These are phyloP conservation scores for Cordyceps fumosorosea DNA, from an alignment of 2,329 filamentous ascomycete genomes.

Conservation along the genomic window DNA sequence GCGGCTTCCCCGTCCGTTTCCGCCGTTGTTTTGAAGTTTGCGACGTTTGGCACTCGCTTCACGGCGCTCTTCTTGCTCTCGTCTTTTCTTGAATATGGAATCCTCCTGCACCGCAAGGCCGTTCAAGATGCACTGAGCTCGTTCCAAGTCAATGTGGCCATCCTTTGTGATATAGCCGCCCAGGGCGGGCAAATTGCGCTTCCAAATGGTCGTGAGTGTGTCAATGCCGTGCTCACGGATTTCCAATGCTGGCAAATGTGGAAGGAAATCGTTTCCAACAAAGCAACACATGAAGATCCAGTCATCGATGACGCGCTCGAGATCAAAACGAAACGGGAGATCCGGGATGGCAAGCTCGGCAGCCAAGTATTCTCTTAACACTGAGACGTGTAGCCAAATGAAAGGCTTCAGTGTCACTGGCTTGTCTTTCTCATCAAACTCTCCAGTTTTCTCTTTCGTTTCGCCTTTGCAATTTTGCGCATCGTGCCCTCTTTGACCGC, in stretches of 20 bases:
- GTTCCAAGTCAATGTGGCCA: slow-evolving; percentile 78
- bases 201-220: slow-evolving; percentile 93
- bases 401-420: slow-evolving; percentile 75
- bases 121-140: slow-evolving; percentile 80
- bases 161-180: slow-evolving; percentile 95
- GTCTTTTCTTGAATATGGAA: slow-evolving; percentile 81
- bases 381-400: slow-evolving; percentile 93
- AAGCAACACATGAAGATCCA: slow-evolving; percentile 99
- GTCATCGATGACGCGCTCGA: slow-evolving; percentile 91
- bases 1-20: slow-evolving; percentile 17
- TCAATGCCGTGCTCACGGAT: slow-evolving; percentile 97
- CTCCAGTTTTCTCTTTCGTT: slow-evolving; percentile 68
- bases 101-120: slow-evolving; percentile 91
- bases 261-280: slow-evolving; percentile 96
- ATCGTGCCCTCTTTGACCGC: slow-evolving; percentile 88
- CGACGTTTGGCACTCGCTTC: slow-evolving; percentile 74
- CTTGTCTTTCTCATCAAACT: slow-evolving; percentile 76
- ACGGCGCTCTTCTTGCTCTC: slow-evolving; percentile 76
- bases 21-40: slow-evolving; percentile 55
- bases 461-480: slow-evolving; percentile 78
- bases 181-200: slow-evolving; percentile 84
- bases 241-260: slow-evolving; percentile 93
- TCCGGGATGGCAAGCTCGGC: slow-evolving; percentile 79
- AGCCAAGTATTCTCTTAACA: slow-evolving; percentile 87
- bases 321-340: slow-evolving; percentile 81